Evolutionary conservation across 2,329 filamentous ascomycete species (phyloP).

Genomic region (Colletotrichum camelliae): DNA sequence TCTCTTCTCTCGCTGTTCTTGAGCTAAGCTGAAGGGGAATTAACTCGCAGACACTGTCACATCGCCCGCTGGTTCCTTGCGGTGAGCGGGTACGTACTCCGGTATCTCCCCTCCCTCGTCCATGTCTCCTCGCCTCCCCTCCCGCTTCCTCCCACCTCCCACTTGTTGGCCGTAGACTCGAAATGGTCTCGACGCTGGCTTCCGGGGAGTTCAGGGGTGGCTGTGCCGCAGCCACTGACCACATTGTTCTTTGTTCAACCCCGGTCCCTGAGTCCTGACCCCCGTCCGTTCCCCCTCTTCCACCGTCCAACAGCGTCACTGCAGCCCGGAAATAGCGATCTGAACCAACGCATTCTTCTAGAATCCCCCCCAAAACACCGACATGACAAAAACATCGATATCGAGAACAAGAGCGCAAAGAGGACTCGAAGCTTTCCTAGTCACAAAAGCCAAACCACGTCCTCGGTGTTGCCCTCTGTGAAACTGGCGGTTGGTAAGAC

Average conservation of each 20-base stretch:
- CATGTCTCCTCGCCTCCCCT: background rate
- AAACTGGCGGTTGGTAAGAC: background rate
- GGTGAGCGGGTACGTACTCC: background rate
- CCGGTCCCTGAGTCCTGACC: background rate
- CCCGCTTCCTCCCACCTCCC: background rate
- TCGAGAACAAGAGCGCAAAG: background rate
- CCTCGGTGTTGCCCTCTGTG: background rate
- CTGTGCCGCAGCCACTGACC: slow-evolving; percentile 14
- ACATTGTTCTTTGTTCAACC: background rate
- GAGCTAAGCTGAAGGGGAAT: background rate
- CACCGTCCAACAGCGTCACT: background rate
- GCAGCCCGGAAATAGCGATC: background rate
- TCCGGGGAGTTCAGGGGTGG: background rate
- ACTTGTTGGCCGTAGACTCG: background rate
- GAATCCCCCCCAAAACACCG: background rate
- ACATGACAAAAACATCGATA: background rate
- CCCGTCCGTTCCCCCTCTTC: background rate
- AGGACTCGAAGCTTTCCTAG: background rate
- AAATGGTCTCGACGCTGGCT: background rate
- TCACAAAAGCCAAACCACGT: background rate
- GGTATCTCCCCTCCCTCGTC: background rate
- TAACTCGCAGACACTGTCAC: background rate
- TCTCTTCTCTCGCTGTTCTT: background rate
- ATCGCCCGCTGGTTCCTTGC: background rate
- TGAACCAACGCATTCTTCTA: background rate